Evolutionary conservation across 352 stramenopile species (phyloP), one percentile per base, ranked within the genome.

Genomic region (Phytophthora colocasiae): DNA sequence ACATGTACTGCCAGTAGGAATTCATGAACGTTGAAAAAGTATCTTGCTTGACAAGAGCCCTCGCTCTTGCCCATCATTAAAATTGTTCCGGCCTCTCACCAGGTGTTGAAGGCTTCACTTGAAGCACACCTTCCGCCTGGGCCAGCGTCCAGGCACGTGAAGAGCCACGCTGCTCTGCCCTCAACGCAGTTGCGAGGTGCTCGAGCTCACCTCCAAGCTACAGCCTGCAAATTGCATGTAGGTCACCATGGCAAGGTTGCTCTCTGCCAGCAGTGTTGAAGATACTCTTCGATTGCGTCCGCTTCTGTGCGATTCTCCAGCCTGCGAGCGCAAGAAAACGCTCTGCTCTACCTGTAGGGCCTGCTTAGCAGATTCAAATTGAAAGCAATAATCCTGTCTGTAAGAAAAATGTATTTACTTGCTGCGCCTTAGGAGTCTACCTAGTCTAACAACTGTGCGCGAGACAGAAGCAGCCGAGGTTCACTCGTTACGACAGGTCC

Each of bases 1-100:
- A 62, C 51, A 51, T 67, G 59, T 15, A 34, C 44, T 39, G 51
- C 45, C 41, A 44, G 12, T 51, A 17, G 36, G 11, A 45, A 34
- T 34, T 61, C 27, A 52, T 41, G 11, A 26, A 26, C 22, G 40
- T 39, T 45, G 34, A 22, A 66, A 39, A 52, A 50, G 63, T 66
- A 71, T 71, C 47, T 66, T 65, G 7, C 31, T 47, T 71, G 55
- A 22, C 22, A 22, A 22, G 22, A 22, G 22, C 19, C n/a, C n/a
- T n/a, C n/a, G n/a, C n/a, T n/a, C n/a, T n/a, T n/a, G n/a, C 46
- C 45, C 61, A 59, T 69, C 55, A 32, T 34, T 17, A 11, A 22
- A n/a, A 48, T 38, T 65, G 55, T 70, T 70, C 61, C 63, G 56
- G 63, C 55, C 53, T 62, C 43, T 40, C 22, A 34, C 55, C 62